Base-by-base conservation (phyloP, 2,329 filamentous ascomycete genomes). In the Mollisia scopiformis region DNA sequence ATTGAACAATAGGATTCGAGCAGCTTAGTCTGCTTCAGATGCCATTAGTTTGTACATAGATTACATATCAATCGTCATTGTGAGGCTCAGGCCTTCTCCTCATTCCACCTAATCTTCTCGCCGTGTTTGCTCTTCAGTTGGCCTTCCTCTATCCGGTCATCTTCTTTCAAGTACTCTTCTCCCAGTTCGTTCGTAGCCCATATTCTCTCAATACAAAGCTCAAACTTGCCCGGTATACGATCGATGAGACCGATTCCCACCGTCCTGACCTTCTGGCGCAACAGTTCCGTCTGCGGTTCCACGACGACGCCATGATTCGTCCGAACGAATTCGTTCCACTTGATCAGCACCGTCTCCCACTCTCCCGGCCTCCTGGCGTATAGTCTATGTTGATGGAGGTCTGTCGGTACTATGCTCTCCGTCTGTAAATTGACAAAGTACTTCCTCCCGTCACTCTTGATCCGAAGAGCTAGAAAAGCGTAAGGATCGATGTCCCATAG, bases 381-480 rank as follows among this genome's bases (percentile, higher is more conserved):
- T 4, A 99, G 78, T 53, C 95, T 83, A 76, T 99, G 95, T 75
- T 99, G 95, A 75, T 98, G 95, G 65, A 99, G 82, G 75, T 99
- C 95, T n/a, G 93, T 94, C 11, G 92, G 91, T 51, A 97, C 91
- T 58, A 99, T 88, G 1, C 91, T 91, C 73, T 99, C 94, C 2
- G 93, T 97, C 79, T 98, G 95, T 16, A 99, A 80, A 76, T 99
- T 99, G 71, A 99, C 87, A 60, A 97, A 92, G 79, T 98, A 99
- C 70, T 91, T 90, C 61, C 95, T 84, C 16, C 93, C 93, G 73
- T 98, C 95, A 2, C 91, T 94, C 75, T 93, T 95, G 69, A 99
- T 83, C 14, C 93, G 89, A 71, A 99, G 77, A 0, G 92, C 94
- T 10, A 99, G 87, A 76, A 93, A 97, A 13, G 84, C 80, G 77